Conservation (phyloP, 148 eudicot species). For the Euryodendron excelsum region DNA sequence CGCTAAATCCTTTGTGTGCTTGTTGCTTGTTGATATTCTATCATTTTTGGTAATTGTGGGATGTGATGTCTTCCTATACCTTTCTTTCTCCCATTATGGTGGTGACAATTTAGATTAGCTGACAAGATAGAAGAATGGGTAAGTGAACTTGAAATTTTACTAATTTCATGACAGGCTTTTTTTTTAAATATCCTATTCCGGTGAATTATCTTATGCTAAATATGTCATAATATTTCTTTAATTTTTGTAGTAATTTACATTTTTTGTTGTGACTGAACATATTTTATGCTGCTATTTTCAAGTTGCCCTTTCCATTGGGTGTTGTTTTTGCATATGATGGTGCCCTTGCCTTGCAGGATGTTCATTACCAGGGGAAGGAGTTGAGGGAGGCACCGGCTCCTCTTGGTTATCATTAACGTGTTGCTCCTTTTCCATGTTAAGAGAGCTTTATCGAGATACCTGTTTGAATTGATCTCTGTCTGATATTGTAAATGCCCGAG, state of each 20-base stretch:
- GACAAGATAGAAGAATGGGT: too few species aligned
- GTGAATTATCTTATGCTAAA: background rate
- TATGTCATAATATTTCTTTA: background rate
- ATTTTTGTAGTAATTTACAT: background rate
- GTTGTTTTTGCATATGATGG: background rate
- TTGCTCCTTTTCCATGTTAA: background rate
- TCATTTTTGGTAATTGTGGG: background rate
- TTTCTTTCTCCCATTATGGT: background rate
- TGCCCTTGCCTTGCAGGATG: constrained; percentile 51
- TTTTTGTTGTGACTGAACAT: too few species aligned
- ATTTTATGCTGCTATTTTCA: background rate
- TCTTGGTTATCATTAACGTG: constrained; percentile 57
- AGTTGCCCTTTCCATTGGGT: background rate
- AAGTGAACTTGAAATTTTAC: too few species aligned
- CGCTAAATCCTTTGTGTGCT: background rate
- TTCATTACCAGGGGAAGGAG: constrained; percentile 69
- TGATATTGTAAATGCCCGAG: too few species aligned
- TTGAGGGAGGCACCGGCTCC: constrained; percentile 80
- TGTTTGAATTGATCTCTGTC: too few species aligned
- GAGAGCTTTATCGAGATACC: too few species aligned
- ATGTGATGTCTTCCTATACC: background rate
- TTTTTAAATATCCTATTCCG: too few species aligned
- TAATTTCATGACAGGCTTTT: too few species aligned
- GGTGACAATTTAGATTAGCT: too few species aligned
- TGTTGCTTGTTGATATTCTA: too few species aligned